phyloP scores from a whole-genome alignment of 768 basidiomycete genomes.

The Termitomyces eurrhizus region DNA sequence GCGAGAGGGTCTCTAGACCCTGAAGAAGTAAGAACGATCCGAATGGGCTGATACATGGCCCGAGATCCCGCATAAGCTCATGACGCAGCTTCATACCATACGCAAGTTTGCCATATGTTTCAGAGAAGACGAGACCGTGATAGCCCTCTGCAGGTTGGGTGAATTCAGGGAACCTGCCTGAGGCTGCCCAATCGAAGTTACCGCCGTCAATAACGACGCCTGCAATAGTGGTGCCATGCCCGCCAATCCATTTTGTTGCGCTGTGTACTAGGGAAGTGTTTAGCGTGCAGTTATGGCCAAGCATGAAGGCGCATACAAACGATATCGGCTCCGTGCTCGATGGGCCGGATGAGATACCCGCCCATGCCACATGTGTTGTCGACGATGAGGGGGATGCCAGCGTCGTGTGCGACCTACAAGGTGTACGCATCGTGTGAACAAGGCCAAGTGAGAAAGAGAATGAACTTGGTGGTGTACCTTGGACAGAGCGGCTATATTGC shows the following conservation, averaged over 20 bases:
- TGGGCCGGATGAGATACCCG: conserved; percentile 67
- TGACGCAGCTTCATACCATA: conserved; percentile 63
- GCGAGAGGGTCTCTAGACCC: conserved; percentile 72
- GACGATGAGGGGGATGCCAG: conserved; percentile 74
- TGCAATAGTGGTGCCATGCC: conserved; percentile 76
- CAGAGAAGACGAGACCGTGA: conserved; percentile 55
- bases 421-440: background rate
- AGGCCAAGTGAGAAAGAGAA: background rate
- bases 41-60: conserved; percentile 67
- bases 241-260: conserved; percentile 84
- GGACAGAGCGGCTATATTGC: conserved; percentile 64
- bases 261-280: conserved; percentile 48
- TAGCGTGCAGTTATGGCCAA: background rate
- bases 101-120: conserved; percentile 60
- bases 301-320: conserved; percentile 39
- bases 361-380: conserved; percentile 81
- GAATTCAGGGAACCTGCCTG: conserved; percentile 71
- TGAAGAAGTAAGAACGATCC: conserved; percentile 73
- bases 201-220: conserved; percentile 73
- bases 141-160: conserved; percentile 77
- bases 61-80: conserved; percentile 64
- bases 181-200: conserved; percentile 71
- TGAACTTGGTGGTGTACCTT: conserved; percentile 36
- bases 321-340: conserved; percentile 76
- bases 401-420: conserved; percentile 62